A percentile compares a stretch with the other conserved stretches of the same genome.
Evolutionary conservation across 2,329 filamentous ascomycete species (phyloP).

Genomic region (Colletotrichum brevisporum): DNA sequence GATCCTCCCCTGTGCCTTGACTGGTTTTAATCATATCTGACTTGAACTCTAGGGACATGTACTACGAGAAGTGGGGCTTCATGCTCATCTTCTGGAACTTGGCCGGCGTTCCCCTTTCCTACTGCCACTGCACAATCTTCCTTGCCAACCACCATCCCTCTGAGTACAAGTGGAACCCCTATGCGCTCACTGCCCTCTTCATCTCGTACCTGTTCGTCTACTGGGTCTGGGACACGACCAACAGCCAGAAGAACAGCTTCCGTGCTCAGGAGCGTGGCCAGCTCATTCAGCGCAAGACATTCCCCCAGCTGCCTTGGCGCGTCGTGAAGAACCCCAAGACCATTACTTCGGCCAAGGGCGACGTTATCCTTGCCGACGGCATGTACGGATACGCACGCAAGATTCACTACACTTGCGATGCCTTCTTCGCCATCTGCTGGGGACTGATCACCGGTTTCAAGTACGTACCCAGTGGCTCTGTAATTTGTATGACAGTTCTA

Average conservation of each 20-base stretch:
- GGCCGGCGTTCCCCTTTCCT: constrained; percentile 89
- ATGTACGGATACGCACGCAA: constrained; percentile 73
- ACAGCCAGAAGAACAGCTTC: constrained; percentile 95
- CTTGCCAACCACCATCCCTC: constrained; percentile 86
- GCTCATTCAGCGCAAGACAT: constrained; percentile 79
- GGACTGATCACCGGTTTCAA: constrained; percentile 85
- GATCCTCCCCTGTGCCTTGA: constrained; percentile 17
- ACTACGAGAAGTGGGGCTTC: constrained; percentile 97
- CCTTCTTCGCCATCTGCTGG: constrained; percentile 84
- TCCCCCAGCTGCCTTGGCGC: constrained; percentile 93
- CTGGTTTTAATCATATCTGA: not conserved
- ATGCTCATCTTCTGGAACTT: constrained; percentile 99
- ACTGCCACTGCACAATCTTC: constrained; percentile 94
- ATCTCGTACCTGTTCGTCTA: constrained; percentile 85
- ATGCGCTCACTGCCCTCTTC: constrained; percentile 75
- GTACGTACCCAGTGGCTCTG: not conserved
- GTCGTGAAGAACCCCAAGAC: constrained; percentile 84
- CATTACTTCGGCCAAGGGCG: constrained; percentile 80
- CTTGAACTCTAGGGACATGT: constrained; percentile 79
- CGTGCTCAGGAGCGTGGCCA: constrained; percentile 83
- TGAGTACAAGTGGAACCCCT: constrained; percentile 82
- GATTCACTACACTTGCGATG: constrained; percentile 82
- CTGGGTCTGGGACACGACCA: constrained; percentile 93
- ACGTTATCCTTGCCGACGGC: constrained; percentile 85
- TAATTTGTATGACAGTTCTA: not conserved